Conservation (phyloP, 2,329 filamentous ascomycete species). For the Sporothrix brasiliensis region DNA sequence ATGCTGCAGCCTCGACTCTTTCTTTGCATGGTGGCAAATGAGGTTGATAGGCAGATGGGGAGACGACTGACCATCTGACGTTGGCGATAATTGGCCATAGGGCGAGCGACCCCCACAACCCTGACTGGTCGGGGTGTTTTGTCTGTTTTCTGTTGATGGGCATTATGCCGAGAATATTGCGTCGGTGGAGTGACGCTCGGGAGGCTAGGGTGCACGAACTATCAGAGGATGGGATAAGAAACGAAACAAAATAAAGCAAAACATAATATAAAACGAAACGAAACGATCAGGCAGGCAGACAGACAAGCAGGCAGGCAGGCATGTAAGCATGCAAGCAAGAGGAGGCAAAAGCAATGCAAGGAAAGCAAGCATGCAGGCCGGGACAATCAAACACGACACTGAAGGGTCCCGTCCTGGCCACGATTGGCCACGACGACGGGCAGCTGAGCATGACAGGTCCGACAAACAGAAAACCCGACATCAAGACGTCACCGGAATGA, state of each 20-base stretch:
- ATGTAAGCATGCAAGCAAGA: not conserved
- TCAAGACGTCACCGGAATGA: too few relatives aligned
- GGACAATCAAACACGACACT: not conserved
- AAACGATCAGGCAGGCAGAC: not conserved
- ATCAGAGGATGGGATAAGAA: not conserved
- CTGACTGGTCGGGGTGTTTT: not conserved
- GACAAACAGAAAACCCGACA: not conserved
- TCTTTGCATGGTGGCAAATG: constrained; percentile 9
- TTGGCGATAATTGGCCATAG: not conserved
- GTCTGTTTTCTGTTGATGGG: not conserved
- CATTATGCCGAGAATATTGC: not conserved
- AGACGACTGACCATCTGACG: not conserved
- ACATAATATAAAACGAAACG: too few relatives aligned
- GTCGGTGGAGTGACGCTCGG: too few relatives aligned
- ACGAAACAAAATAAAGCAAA: not conserved
- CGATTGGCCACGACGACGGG: not conserved
- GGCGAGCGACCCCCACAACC: not conserved
- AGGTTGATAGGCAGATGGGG: not conserved
- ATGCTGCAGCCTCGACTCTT: constrained; percentile 3
- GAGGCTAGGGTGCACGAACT: not conserved
- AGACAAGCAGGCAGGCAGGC: not conserved
- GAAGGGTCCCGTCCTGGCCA: not conserved
- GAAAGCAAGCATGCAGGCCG: not conserved
- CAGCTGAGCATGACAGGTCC: not conserved
- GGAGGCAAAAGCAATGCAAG: too few relatives aligned